These are phyloP conservation scores for Parascedosporium putredinis DNA, from an alignment of 2,329 filamentous ascomycete species.

Conservation along the genomic window DNA sequence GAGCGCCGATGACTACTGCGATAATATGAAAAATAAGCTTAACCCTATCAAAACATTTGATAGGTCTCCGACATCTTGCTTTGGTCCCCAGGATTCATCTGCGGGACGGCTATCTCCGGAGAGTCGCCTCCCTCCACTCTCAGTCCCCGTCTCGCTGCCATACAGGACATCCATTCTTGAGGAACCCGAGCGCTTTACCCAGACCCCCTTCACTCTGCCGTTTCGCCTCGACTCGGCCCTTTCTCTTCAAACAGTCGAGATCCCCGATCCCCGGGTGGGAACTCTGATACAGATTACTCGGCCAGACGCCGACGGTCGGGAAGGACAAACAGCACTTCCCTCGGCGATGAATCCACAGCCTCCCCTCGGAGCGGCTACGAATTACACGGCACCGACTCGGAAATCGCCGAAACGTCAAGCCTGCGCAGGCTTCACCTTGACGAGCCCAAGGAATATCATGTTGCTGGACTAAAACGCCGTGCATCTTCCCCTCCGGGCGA, in stretches of 20 bases:
- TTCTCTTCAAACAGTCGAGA: conserved; percentile 25
- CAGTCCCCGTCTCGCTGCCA: conserved; percentile 34
- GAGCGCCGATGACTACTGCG: conserved; percentile 36
- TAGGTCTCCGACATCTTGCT: conserved; percentile 30
- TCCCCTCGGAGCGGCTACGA: conserved; percentile 35
- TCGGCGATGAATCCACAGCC: conserved; percentile 33
- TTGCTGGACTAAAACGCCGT: conserved; percentile 41
- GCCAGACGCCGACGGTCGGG: conserved; percentile 30
- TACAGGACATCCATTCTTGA: conserved; percentile 28
- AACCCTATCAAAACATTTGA: conserved; percentile 30
- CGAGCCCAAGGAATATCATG: conserved; percentile 29
- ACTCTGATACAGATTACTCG: conserved; percentile 36
- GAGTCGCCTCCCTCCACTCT: conserved; percentile 31
- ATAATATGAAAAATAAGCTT: conserved; percentile 44
- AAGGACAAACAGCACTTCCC: conserved; percentile 35
- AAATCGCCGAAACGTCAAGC: conserved; percentile 39
- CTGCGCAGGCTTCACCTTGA: conserved; percentile 42
- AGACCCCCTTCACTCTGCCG: conserved; percentile 37
- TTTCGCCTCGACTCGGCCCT: conserved; percentile 33
- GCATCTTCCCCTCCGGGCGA: conserved; percentile 44
- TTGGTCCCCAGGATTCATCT: conserved; percentile 23
- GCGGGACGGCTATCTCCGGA: conserved; percentile 27
- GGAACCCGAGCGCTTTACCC: conserved; percentile 31
- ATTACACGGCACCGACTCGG: conserved; percentile 28
- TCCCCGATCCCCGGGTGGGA: conserved; percentile 34